Evolutionary conservation across 169 alveolate species (phyloP), one percentile per base, ranked within the genome.

Genomic region (Pseudocohnilembus persalinus): DNA sequence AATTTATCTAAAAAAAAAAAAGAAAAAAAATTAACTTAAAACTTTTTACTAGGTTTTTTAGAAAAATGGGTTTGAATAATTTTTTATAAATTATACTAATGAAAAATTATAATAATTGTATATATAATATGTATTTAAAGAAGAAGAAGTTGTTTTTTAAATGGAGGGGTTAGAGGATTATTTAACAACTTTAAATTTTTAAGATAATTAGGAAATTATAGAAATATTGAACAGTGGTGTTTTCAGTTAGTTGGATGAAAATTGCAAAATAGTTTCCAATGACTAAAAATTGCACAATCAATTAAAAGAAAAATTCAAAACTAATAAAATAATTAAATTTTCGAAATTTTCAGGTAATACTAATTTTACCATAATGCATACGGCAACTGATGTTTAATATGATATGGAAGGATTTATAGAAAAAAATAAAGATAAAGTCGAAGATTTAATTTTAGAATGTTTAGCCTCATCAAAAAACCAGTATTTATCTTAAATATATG

Each of bases 381-480:
- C 96, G 16, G 96, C 96, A 0, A 89, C 90, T 82, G 96, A 92
- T 32, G 96, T 95, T 1, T 92, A 91, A 32, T 95, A 95, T 83
- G 82, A 82, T 1, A 83, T 89, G 27, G 83, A 79, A 11, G 89
- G 92, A 0, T 93, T 95, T 75, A 83, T 92, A 29, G 88, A 85
- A 0, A 95, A 93, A 82, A 95, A 95, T 84, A 88, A 89, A 74
- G 96, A 93, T 87, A 49, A 49, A 49, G 20, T 49, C 4, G 68
- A 49, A 49, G 68, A 49, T 20, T 11, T 49, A 11, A 49, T 49
- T 49, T 11, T 49, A 11, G 68, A 49, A 49, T 4, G 4, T 11
- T 20, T 49, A 4, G 68, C 68, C 68, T 4, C 4, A 4, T 49
- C 68, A 4, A 11, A 49, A 49, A 20, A 49, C 68, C 68, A 4